phyloP scores from a whole-genome alignment of 148 eudicot species.

The Polygonum aviculare region DNA sequence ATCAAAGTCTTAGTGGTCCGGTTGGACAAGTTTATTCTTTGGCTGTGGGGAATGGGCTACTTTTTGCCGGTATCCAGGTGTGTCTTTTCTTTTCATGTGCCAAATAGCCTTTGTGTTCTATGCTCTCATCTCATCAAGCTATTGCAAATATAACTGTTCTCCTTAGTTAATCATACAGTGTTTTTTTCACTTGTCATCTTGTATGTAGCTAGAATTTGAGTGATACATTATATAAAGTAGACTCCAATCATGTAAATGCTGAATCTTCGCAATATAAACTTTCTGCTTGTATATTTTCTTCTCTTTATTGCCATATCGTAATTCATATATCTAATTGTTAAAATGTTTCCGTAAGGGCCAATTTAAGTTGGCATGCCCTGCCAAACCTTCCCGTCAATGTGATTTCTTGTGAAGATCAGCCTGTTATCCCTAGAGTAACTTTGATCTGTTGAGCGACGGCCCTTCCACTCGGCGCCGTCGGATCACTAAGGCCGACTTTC shows the following conservation, averaged over 20 bases:
- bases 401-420: neutral
- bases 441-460: neutral
- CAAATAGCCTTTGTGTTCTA: neutral
- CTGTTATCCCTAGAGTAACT: slow-evolving; percentile 1
- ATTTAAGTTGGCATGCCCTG: neutral
- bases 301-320: neutral
- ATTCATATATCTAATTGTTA: neutral
- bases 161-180: neutral
- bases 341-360: neutral
- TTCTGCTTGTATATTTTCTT: too few relatives aligned
- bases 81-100: neutral
- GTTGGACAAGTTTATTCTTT: slow-evolving; percentile 88
- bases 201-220: neutral
- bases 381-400: neutral
- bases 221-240: neutral
- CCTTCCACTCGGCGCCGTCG: neutral
- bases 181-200: neutral
- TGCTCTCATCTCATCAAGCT: neutral
- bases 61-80: slow-evolving; percentile 90
- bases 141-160: neutral
- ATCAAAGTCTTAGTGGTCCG: slow-evolving; percentile 78
- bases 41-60: slow-evolving; percentile 82
- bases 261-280: too few relatives aligned
- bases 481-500: too few relatives aligned
- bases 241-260: neutral